phyloP scores from a whole-genome alignment of 352 stramenopile species.

The Lagenidium sp. region DNA sequence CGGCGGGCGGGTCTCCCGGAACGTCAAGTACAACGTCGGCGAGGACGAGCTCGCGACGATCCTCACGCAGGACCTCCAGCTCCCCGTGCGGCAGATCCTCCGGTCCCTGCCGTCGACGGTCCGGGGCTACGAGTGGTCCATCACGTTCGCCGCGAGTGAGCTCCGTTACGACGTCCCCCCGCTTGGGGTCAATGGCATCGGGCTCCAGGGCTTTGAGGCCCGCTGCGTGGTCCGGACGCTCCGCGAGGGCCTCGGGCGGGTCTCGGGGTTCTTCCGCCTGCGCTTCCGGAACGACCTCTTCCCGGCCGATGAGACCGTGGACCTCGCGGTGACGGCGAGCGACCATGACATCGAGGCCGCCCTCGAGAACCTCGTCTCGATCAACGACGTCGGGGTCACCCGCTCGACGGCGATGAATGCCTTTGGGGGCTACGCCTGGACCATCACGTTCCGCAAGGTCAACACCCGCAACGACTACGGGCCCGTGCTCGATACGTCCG shows the following conservation, averaged over 20 bases:
- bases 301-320: slow-evolving; percentile 54
- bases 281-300: slow-evolving; percentile 65
- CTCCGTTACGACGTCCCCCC: slow-evolving; percentile 50
- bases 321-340: slow-evolving; percentile 53
- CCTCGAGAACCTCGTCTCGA: slow-evolving; percentile 59
- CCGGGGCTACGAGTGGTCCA: slow-evolving; percentile 55
- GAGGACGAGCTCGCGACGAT: slow-evolving; percentile 47
- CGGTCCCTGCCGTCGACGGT: slow-evolving; percentile 28
- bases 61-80: slow-evolving; percentile 48
- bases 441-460: slow-evolving; percentile 69
- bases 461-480: slow-evolving; percentile 74
- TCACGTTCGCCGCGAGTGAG: slow-evolving; percentile 67
- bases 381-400: slow-evolving; percentile 52
- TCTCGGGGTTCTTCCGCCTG: slow-evolving; percentile 64
- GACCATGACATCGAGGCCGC: slow-evolving; percentile 43
- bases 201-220: slow-evolving; percentile 52
- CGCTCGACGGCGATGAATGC: slow-evolving; percentile 59
- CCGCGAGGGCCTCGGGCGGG: slow-evolving; percentile 44
- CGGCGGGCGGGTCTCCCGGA: slow-evolving; percentile 39
- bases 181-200: slow-evolving; percentile 34
- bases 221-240: slow-evolving; percentile 33
- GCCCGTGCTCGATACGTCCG: slow-evolving; percentile 49
- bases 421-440: slow-evolving; percentile 80
- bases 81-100: slow-evolving; percentile 45
- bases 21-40: slow-evolving; percentile 55